Base-by-base conservation (phyloP, 805 yeast genomes). In the Yamadazyma kitorensis region DNA sequence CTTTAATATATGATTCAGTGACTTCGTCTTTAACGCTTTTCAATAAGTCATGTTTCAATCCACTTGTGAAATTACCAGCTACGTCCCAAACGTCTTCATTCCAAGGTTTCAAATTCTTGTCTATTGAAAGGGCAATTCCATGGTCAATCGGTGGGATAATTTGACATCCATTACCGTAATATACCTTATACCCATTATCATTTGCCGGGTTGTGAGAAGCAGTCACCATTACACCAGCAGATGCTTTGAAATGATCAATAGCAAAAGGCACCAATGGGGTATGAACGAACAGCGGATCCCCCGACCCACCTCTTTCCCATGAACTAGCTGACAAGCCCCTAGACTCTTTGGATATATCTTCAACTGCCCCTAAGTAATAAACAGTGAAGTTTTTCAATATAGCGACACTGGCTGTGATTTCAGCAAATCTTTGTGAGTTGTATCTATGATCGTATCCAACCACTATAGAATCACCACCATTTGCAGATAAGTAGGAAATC, bases 241-340 rank as follows among this genome's bases (percentile, higher is more conserved):
- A 66, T 0, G 95, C 85, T 0, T 59, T 44, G 36, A 61, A 70
- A 18, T 64, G 49, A 43, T 84, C 86, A 17, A 91, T 82, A 0
- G 84, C 78, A 58, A 85, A 91, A 1, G 98, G 98, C 1, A 91
- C 97, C 55, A 87, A 59, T 1, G 98, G 98, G 0, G 98, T 91
- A 39, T 88, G 95, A 1, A 76, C 81, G 25, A 37, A 48, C 34
- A 29, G 40, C 27, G 33, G 38, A 40, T 34, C 41, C n/a, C n/a
- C n/a, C 33, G 15, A 8, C 4, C 14, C 19, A 24, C 36, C 11
- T 17, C 14, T 17, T 2, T 24, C 16, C 23, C 19, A 29, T 6
- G 17, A 8, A 17, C 18, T 20, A 17, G 19, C 2, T 9, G 35
- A 33, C 4, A 34, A 19, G 13, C 44, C 38, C 4, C 42, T 22